These are phyloP conservation scores for Litchi chinensis DNA, from an alignment of 345 rosid species.

Conservation along the genomic window DNA sequence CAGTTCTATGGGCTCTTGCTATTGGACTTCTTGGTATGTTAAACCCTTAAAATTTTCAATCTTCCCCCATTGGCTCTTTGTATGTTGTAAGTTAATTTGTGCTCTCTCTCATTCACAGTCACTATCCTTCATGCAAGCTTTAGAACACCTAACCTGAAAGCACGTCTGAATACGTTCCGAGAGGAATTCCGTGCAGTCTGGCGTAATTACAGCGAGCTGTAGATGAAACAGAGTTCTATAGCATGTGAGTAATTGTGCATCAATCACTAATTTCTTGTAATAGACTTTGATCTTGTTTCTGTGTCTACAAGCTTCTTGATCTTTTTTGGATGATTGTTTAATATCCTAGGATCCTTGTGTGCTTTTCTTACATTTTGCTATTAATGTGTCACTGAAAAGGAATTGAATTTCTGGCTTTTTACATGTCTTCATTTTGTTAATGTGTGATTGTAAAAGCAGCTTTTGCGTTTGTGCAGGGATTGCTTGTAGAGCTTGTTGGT, in stretches of 20 bases:
- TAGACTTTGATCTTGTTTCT: not conserved
- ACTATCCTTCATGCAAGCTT: constrained; percentile 89
- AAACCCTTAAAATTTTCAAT: constrained; percentile 5
- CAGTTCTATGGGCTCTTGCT: constrained; percentile 79
- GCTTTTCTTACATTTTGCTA: not conserved
- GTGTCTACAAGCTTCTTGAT: not conserved
- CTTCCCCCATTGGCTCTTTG: not conserved
- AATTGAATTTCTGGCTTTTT: not conserved
- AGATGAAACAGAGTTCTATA: constrained; percentile 28
- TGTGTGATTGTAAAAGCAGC: not conserved
- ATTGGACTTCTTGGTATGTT: constrained; percentile 77
- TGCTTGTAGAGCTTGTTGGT: constrained; percentile 14
- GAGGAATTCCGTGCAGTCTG: constrained; percentile 98
- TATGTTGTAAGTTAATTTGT: constrained; percentile 15
- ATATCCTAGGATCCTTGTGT: not conserved
- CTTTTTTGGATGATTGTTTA: not conserved
- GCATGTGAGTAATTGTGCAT: constrained; percentile 30
- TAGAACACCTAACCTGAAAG: constrained; percentile 95
- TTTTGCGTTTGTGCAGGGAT: constrained; percentile 16
- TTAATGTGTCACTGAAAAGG: not conserved
- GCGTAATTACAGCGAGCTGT: constrained; percentile 97
- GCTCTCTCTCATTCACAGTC: constrained; percentile 42
- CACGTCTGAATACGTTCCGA: constrained; percentile 91
- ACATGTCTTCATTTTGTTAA: not conserved
- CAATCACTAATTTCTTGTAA: not conserved